phyloP scores from a whole-genome alignment of 495 filamentous ascomycete species.

The Lichenothelia convexa region DNA sequence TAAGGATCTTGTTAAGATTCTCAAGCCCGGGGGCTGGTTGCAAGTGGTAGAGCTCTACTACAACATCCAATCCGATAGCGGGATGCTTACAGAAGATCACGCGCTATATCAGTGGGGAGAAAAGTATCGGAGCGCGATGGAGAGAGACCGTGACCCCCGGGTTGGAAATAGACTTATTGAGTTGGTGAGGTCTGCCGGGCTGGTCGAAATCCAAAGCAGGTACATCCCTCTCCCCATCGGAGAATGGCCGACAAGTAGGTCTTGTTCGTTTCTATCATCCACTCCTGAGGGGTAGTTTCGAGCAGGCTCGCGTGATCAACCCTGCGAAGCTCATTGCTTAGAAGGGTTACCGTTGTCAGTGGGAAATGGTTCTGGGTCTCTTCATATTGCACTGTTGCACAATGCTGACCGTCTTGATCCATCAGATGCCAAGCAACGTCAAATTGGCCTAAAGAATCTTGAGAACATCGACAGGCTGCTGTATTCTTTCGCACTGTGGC shows the following conservation, averaged over 20 bases:
- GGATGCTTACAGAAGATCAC: slow-evolving; percentile 41
- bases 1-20: slow-evolving; percentile 49
- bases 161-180: slow-evolving; percentile 12
- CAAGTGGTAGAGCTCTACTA: slow-evolving; percentile 83
- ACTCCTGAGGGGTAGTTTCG: not conserved
- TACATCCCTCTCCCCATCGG: slow-evolving; percentile 8
- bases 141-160: slow-evolving; percentile 14
- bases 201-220: slow-evolving; percentile 3
- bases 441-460: slow-evolving; percentile 10
- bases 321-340: not conserved
- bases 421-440: slow-evolving; percentile 7
- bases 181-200: slow-evolving; percentile 4
- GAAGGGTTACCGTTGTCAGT: not conserved
- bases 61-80: slow-evolving; percentile 81
- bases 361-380: not conserved
- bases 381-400: not conserved
- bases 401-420: not conserved
- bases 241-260: slow-evolving; percentile 12
- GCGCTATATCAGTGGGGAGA: slow-evolving; percentile 16
- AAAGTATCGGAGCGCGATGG: slow-evolving; percentile 13
- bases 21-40: slow-evolving; percentile 64
- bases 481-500: slow-evolving; percentile 15
- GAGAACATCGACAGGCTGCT: slow-evolving; percentile 13
- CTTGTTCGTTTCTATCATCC: not conserved
- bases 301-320: not conserved